Conservation (phyloP, 2,329 filamentous ascomycete species). For the Cordyceps fumosorosea region DNA sequence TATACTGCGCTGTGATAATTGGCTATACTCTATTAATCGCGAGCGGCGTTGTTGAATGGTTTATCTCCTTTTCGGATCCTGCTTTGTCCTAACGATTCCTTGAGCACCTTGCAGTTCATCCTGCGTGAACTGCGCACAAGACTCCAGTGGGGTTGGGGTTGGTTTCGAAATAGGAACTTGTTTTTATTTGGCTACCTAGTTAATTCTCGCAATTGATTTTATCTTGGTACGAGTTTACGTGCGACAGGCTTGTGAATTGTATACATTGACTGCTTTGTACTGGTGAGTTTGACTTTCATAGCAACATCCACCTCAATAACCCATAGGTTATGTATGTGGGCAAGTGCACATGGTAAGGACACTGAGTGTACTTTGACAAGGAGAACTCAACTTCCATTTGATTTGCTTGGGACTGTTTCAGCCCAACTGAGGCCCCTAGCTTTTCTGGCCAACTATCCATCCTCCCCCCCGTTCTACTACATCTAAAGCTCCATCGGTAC, state of each 20-base stretch:
- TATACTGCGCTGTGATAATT: slow-evolving; percentile 10
- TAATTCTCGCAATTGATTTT: slow-evolving; percentile 10
- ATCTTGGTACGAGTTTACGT: slow-evolving; percentile 2
- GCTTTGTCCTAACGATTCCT: neutral
- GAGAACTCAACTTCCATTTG: too few relatives aligned
- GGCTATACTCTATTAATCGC: neutral
- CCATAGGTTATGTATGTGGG: too few relatives aligned
- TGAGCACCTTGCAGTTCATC: neutral
- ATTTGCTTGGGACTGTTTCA: too few relatives aligned
- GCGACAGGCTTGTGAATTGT: neutral
- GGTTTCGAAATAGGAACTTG: slow-evolving; percentile 3
- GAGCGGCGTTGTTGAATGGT: neutral
- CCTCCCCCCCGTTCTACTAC: neutral
- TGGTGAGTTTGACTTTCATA: neutral
- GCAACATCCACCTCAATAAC: too few relatives aligned
- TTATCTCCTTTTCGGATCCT: neutral
- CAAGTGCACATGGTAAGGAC: too few relatives aligned
- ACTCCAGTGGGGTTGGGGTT: neutral
- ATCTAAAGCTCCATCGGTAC: slow-evolving; percentile 46
- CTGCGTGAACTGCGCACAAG: neutral
- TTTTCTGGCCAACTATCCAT: neutral
- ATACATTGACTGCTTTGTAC: neutral
- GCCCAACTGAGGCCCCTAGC: too few relatives aligned
- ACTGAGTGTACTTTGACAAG: too few relatives aligned
- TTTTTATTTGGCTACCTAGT: slow-evolving; percentile 9